Base-by-base conservation (phyloP, 108 stramenopile species). In the Chaetoceros tenuissimus region DNA sequence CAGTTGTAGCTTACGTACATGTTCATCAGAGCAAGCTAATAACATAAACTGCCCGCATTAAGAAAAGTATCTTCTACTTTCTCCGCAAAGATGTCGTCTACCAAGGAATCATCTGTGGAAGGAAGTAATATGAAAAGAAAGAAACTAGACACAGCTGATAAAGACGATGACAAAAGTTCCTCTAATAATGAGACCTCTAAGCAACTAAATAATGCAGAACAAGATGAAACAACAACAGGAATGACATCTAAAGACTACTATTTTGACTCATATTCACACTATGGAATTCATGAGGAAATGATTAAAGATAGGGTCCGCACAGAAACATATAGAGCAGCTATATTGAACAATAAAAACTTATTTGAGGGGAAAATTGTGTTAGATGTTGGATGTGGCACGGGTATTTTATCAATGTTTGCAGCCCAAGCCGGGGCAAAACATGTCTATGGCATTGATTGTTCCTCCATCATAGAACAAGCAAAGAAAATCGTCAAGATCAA, bases 221-320 rank as follows among this genome's bases (percentile, higher is more conserved):
- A 59, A 26, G 69, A 71, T 40, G 45, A 40, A 20, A 55, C 45
- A 27, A n/a, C n/a, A n/a, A n/a, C n/a, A n/a, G n/a, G n/a, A n/a
- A n/a, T n/a, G n/a, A 92, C 92, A 19, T 81, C 82, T 55, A 80
- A 81, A 63, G 87, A 89, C 66, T 92, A 94, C 46, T 97, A 97
- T 68, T 97, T 92, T 62, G 92, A 92, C 62, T 92, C 88, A 17
- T 98, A 97, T 60, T 82, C 90, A 8, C 95, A 96, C 57, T 92
- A 95, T 67, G 92, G 89, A 28, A 98, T 98, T 54, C 98, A 93
- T 64, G 95, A 97, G 64, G 96, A 96, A 69, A 98, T 98, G 97
- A 74, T 98, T 5, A 94, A 94, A 46, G 97, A 98, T 53, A 82
- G 92, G 63, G 94, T 94, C 10, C 82, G 96, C 0, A 93, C 94